Base-by-base conservation (phyloP, 495 filamentous ascomycete genomes). In the Chaetomium fimeti region DNA sequence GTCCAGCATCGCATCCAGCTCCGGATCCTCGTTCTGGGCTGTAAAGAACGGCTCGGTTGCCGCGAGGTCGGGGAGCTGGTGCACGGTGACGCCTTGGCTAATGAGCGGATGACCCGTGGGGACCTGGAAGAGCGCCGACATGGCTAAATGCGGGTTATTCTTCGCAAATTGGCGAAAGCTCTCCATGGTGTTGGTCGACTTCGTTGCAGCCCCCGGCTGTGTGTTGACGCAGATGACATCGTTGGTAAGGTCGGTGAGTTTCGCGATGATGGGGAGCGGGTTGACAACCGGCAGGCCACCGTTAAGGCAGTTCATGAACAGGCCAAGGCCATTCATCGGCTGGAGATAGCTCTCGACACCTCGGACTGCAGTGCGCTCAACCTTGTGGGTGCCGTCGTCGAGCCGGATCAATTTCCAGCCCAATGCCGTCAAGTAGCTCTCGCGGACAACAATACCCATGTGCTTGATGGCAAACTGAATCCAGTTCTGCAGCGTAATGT, bases 211-310 rank as follows among this genome's bases (percentile, higher is more conserved):
- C 4, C 51, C 40, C 18, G 9, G 45, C 45, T 58, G 59, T 1
- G 69, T 70, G 51, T 68, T 72, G 61, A 73, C 61, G 57, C 67
- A 73, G 18, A 73, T 66, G 32, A 73, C 55, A 32, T 71, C 69
- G 65, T 57, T 61, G 15, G 55, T 62, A 11, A 63, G 57, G 22
- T 62, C 65, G 6, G 71, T 69, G 20, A 73, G 65, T 29, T 64
- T 64, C 18, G 62, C 47, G 24, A 71, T 58, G 57, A 73, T 62
- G 6, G 62, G 60, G 40, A 61, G 40, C 13, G 67, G 69, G 22
- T 69, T 57, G 43, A 20, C n/a, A 36, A 73, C 51, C n/a, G 62
- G 67, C 24, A 73, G 67, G 18, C 71, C 71, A 32, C 48, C 57
- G 38, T 67, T 60, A 6, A 70, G 40, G 45, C 71, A 73, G 20